Evolutionary conservation across 345 rosid species (phyloP), one percentile per base, ranked within the genome.

Genomic region (Populus tremula): DNA sequence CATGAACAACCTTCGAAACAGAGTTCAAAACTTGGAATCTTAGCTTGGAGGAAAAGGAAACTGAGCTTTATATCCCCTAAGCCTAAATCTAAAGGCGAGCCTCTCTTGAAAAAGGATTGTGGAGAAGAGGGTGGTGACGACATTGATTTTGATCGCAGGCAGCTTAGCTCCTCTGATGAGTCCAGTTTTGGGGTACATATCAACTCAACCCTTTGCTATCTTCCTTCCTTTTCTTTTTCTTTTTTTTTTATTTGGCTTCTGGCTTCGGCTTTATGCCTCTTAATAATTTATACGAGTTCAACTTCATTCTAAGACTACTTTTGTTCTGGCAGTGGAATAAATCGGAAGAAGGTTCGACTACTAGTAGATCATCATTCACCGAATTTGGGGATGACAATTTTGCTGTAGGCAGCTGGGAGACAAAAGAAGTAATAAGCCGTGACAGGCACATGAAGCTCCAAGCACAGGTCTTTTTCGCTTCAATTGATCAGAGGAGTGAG

Each of bases 101-200:
- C 91, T 56, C 82, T 89, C 67, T 76, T 86, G 20, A 88, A 87
- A 75, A 89, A 88, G 31, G 82, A 75, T 43, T 81, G 79, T 69
- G 82, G 85, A 71, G 91, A 91, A 71, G 90, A 86, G 74, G 94
- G 94, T 27, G 92, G 93, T 16, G 90, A 88, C 45, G 92, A 88
- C 75, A 84, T 87, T 76, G 96, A 90, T 75, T 88, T 70, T 77
- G 91, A 87, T 67, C 82, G 94, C 67, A 72, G 94, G 69, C 91
- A 87, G 85, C 88, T 88, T 45, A 89, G 88, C 83, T 88, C 90
- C 14, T 82, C 85, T 76, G 92, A 90, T 65, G 94, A 87, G 79
- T 85, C 90, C 79, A 78, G 76, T 84, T 81, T 36, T 45, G 87
- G 78, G 83, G 89, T 87, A 77, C 38, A 11, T 25, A 73, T 63